Base-by-base conservation (phyloP, 2,329 filamentous ascomycete species). In the Endocalyx cinctus region DNA sequence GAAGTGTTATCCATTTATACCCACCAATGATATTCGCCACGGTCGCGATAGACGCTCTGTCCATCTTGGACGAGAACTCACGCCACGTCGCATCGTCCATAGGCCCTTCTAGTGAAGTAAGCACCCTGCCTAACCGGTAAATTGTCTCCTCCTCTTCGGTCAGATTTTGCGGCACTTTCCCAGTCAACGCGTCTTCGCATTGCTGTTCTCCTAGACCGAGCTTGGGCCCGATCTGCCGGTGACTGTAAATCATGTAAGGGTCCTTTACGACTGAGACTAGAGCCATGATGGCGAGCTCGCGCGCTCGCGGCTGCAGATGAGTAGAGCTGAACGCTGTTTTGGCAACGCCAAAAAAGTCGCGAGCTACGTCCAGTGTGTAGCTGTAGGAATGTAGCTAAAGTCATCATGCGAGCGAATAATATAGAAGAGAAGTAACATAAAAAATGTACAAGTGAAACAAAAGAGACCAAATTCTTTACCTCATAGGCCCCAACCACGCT, bases 181-280 rank as follows among this genome's bases (percentile, higher is more conserved):
- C 41, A 6, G 31, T 16, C 8, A 39, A 10, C 3, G 26, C 38
- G 6, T 31, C 36, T 14, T 39, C 26, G 25, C 23, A 39, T 25
- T 44, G 38, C 27, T 39, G 13, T 3, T n/a, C 17, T 5, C 25
- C 37, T 14, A 42, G 10, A 11, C 41, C 41, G 5, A 34, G 14
- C 15, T 30, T 29, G 6, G 13, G 6, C 14, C 17, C 34, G 6
- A 33, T 12, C 3, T 10, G 10, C 5, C 31, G 29, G 26, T 42
- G 41, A n/a, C 32, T 35, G 14, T 42, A 35, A 10, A 31, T 14
- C 5, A 44, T 33, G 31, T 37, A 44, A 4, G 41, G 41, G 1
- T 27, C 22, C 3, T 34, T 16, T 28, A 35, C 12, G 25, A 37
- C 18, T 4, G 41, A 37, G 2, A 12, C 6, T 6, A 41, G 19